These are phyloP conservation scores for Populus deltoides DNA, from an alignment of 345 rosid species.

Conservation along the genomic window DNA sequence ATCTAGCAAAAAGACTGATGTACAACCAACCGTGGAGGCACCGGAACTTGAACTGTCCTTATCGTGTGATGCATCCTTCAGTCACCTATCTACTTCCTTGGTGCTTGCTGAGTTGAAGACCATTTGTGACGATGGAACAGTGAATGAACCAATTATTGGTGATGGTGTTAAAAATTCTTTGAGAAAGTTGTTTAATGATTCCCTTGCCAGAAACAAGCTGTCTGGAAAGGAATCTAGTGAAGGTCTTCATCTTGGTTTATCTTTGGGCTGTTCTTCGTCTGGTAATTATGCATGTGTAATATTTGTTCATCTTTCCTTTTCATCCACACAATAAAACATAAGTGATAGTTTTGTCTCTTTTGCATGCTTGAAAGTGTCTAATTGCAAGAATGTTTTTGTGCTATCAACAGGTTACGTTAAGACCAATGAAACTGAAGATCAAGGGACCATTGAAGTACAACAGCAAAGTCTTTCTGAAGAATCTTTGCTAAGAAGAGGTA, in stretches of 20 bases:
- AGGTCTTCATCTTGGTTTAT: conserved; percentile 49
- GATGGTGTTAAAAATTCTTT: conserved; percentile 27
- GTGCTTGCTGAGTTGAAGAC: conserved; percentile 31
- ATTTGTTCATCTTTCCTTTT: conserved; percentile 2
- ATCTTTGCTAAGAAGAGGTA: conserved; percentile 32
- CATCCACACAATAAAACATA: neutral
- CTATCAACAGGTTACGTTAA: conserved; percentile 31
- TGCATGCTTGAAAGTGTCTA: neutral
- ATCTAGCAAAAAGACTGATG: conserved; percentile 32
- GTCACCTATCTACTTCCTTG: conserved; percentile 35
- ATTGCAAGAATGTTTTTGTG: conserved; percentile 9
- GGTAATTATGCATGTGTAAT: conserved; percentile 19
- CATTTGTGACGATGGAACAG: conserved; percentile 21
- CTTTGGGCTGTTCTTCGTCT: conserved; percentile 31
- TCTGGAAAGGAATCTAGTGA: conserved; percentile 35
- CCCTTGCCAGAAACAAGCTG: conserved; percentile 2
- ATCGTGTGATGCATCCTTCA: conserved; percentile 38
- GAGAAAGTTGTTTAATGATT: conserved; percentile 24
- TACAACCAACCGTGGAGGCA: conserved; percentile 30
- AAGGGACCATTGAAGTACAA: conserved; percentile 18
- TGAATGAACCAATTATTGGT: conserved; percentile 16
- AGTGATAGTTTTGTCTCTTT: neutral
- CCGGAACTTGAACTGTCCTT: conserved; percentile 44
- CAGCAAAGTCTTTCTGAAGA: conserved; percentile 28
- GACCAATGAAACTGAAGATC: conserved; percentile 34